Evolutionary conservation across 768 basidiomycete species (phyloP), one percentile per base, ranked within the genome.

Genomic region (Clitopilus passeckerianus): DNA sequence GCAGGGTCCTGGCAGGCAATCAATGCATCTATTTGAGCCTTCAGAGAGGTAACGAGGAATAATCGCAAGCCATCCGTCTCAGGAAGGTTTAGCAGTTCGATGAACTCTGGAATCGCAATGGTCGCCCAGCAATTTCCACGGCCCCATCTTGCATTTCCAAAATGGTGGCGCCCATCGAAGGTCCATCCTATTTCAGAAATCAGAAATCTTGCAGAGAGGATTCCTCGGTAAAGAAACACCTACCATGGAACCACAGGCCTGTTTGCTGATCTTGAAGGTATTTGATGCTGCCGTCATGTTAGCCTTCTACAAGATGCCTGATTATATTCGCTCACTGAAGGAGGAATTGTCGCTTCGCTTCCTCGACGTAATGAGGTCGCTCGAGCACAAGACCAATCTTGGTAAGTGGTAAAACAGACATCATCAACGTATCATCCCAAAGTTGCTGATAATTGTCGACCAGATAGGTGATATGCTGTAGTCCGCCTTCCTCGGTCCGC

Each of bases 381-480:
- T 75, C 70, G n/a, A 84, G 72, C n/a, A 83, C 74, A 34, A 83
- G 65, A 3, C 82, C 82, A 46, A 84, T 83, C 67, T 83, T 83
- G 9, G 82, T 70, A 34, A 85, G 69, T 9, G 83, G 82, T n/a
- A 84, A 70, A 14, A 84, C 81, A 23, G 75, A 72, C 81, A 84
- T 84, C 80, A 83, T 82, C 60, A 83, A 68, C 1, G 82, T 84
- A 66, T 85, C 83, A 65, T 84, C 81, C 82, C 82, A 82, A 6
- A 82, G 65, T 60, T 83, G 80, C 59, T 81, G 75, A 61, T 72
- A 54, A 65, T 82, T 76, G 44, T 70, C 68, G 22, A 67, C 69
- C 27, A 74, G 66, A 64, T 77, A 79, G 12, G 79, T 81, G 58
- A 77, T 80, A 60, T 82, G 81, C 62, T 81, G 80, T 37, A 81